These are phyloP conservation scores for Capronia coronata DNA, from an alignment of 2,329 filamentous ascomycete genomes.

Conservation along the genomic window DNA sequence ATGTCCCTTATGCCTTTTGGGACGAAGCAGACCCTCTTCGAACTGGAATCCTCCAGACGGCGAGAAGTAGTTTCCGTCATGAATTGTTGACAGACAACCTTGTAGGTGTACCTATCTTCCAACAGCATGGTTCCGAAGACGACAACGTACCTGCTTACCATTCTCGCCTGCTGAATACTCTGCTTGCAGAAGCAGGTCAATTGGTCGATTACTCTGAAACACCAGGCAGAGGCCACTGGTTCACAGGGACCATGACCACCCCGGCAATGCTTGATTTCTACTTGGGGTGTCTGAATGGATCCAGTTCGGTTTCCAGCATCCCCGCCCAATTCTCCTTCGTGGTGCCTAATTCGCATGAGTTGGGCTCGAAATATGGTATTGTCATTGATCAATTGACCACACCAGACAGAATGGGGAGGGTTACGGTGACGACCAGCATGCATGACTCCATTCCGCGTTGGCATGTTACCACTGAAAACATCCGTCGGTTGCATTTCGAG, in stretches of 20 bases:
- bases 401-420: constrained; percentile 47
- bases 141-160: constrained; percentile 56
- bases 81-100: constrained; percentile 50
- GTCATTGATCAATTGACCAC: constrained; percentile 45
- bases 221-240: constrained; percentile 47
- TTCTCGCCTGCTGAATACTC: constrained; percentile 48
- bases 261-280: constrained; percentile 46
- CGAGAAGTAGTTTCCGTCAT: constrained; percentile 49
- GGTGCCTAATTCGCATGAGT: constrained; percentile 48
- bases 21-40: constrained; percentile 48
- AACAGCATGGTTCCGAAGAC: constrained; percentile 52
- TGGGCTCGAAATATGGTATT: constrained; percentile 48
- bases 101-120: constrained; percentile 47
- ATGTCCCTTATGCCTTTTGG: constrained; percentile 54
- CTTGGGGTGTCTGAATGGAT: constrained; percentile 31
- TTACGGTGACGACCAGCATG: constrained; percentile 35
- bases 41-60: constrained; percentile 42
- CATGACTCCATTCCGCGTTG: constrained; percentile 30
- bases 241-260: constrained; percentile 52
- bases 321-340: constrained; percentile 42
- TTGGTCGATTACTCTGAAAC: constrained; percentile 47
- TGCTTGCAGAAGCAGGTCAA: constrained; percentile 40
- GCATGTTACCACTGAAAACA: constrained; percentile 40
- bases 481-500: constrained; percentile 38
- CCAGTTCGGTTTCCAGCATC: constrained; percentile 13